Evolutionary conservation across 148 eudicot species (phyloP), one percentile per base, ranked within the genome.

Genomic region (Euryodendron excelsum): DNA sequence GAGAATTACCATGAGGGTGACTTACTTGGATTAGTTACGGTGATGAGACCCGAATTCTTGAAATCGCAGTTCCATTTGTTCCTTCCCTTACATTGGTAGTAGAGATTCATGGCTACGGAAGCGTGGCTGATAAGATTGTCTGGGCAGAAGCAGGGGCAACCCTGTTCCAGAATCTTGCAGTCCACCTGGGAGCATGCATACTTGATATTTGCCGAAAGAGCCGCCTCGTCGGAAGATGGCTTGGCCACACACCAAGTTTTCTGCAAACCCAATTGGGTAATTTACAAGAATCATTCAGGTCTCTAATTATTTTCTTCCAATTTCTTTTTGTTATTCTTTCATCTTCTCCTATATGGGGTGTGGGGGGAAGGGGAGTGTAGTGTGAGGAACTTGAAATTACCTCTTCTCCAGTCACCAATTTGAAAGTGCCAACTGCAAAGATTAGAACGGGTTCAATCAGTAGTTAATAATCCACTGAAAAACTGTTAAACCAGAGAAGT

Each of bases 221-320:
- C 80, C 2, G 79, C 81, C 28, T 74, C 58, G 17, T 85, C 85
- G 34, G 94, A 81, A 48, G 92, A 88, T 37, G 97, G 98, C 79
- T 92, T 94, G 3, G 98, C 97, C 78, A 94, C 86, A 59, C 98
- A 94, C 98, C 98, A 94, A 44, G 89, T 92, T 82, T 72, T 89
- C 97, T 90, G 91, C 80, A 77, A 59, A 23, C 34, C 63, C 71
- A n/a, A n/a, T n/a, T n/a, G n/a, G 15, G 25, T 23, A 63, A 47
- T 31, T 63, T 3, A 58, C 47, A 25, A 48, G n/a, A n/a, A n/a
- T n/a, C n/a, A n/a, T n/a, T n/a, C n/a, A n/a, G n/a, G n/a, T n/a
- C n/a, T n/a, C n/a, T n/a, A n/a, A n/a, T n/a, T n/a, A n/a, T n/a
- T n/a, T n/a, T n/a, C n/a, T n/a, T n/a, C n/a, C n/a, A n/a, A n/a